Evolutionary conservation across 2,329 filamentous ascomycete genomes (phyloP).

Genomic region (Cercospora sp.): DNA sequence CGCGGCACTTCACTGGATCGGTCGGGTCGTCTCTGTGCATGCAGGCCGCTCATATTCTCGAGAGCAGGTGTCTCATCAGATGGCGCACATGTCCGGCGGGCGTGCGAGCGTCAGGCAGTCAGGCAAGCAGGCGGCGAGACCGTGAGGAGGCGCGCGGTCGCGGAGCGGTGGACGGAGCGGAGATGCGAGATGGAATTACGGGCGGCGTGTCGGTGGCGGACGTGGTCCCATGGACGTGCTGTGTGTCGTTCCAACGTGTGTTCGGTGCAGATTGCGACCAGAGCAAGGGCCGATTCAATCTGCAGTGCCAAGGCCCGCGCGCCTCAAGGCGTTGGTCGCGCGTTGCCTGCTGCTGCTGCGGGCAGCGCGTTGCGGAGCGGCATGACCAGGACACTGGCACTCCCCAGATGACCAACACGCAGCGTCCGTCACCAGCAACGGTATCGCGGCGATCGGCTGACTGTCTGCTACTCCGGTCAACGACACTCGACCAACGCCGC

Average conservation of each 20-base stretch:
- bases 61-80: neutral
- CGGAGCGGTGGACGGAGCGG: neutral
- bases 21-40: conserved; percentile 8
- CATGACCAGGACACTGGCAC: neutral
- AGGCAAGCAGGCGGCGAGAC: neutral
- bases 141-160: neutral
- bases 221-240: neutral
- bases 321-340: neutral
- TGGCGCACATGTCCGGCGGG: neutral
- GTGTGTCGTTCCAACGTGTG: neutral
- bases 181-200: neutral
- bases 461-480: neutral
- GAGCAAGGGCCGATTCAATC: neutral
- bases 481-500: neutral
- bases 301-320: neutral
- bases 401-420: neutral
- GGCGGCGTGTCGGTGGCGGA: neutral
- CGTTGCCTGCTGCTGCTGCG: neutral
- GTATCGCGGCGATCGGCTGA: neutral
- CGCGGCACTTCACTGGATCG: conserved; percentile 11
- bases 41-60: conserved; percentile 6
- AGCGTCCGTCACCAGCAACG: neutral
- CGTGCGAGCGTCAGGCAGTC: neutral
- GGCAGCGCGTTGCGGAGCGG: neutral
- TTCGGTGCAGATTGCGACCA: conserved; percentile 4